Conservation (phyloP, 169 alveolate genomes). For the Plasmodium gonderi region DNA sequence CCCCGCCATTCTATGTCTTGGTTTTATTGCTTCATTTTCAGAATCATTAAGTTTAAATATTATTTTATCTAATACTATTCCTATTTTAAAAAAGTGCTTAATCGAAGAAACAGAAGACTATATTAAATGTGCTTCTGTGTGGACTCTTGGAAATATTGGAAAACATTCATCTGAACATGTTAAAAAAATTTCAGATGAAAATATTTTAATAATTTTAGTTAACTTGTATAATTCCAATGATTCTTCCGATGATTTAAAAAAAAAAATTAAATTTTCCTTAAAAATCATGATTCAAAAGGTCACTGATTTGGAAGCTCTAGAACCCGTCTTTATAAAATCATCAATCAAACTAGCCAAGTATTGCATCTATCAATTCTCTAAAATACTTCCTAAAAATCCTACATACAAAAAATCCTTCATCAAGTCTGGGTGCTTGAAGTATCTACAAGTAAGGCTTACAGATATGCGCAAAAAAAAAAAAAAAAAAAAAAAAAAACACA, state of each 20-base stretch:
- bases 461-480: too few relatives aligned
- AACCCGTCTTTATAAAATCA: constrained; percentile 55
- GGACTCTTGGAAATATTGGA: constrained; percentile 64
- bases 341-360: constrained; percentile 36
- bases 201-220: constrained; percentile 45
- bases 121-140: constrained; percentile 50
- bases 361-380: constrained; percentile 55
- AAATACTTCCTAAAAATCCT: constrained; percentile 43
- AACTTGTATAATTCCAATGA: constrained; percentile 57
- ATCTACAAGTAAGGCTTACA: constrained; percentile 12
- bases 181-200: constrained; percentile 44
- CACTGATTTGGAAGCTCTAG: constrained; percentile 39
- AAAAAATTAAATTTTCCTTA: constrained; percentile 29
- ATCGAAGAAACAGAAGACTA: constrained; percentile 51
- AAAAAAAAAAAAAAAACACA: background rate
- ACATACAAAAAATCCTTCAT: constrained; percentile 50
- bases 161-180: constrained; percentile 70
- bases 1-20: constrained; percentile 65
- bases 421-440: constrained; percentile 60
- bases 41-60: constrained; percentile 63
- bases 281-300: constrained; percentile 48
- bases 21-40: constrained; percentile 64
- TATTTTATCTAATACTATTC: constrained; percentile 40
- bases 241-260: constrained; percentile 65
- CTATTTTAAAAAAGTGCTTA: constrained; percentile 48